Evolutionary conservation across 2,329 filamentous ascomycete species (phyloP).

Genomic region (Trichoderma pleuroti): DNA sequence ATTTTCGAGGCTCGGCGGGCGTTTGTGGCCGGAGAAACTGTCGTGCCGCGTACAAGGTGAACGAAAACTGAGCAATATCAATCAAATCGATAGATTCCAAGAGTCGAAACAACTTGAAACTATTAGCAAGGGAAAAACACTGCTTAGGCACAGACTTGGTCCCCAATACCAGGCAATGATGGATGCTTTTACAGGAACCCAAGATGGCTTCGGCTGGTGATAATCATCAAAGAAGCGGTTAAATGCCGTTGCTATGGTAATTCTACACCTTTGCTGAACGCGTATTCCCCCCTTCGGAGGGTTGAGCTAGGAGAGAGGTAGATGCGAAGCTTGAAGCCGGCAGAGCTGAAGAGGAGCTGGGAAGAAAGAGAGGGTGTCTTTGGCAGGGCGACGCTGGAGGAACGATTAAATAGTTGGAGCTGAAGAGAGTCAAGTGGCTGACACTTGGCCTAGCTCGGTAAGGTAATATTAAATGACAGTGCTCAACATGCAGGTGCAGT

Average conservation of each 20-base stretch:
- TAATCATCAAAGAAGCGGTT: background rate
- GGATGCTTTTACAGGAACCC: background rate
- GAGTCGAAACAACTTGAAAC: background rate
- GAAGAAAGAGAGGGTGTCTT: background rate
- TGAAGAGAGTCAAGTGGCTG: background rate
- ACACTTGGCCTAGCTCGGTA: background rate
- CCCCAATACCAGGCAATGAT: background rate
- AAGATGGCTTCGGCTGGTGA: background rate
- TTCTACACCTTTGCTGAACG: background rate
- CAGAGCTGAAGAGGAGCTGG: background rate
- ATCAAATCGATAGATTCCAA: background rate
- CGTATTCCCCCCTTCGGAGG: background rate
- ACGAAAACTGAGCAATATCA: background rate
- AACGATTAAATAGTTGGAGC: background rate
- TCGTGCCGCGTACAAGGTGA: background rate
- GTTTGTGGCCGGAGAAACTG: background rate
- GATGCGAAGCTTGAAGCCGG: background rate
- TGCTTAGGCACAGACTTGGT: background rate
- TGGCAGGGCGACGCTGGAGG: background rate
- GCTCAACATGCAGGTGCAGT: background rate
- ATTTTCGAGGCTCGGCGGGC: background rate
- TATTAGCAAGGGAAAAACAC: background rate
- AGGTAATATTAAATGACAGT: background rate
- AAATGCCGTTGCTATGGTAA: background rate
- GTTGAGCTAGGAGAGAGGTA: background rate